Evolutionary conservation across 2,329 filamentous ascomycete genomes (phyloP), one percentile per base, ranked within the genome.

Genomic region (Diaporthe amygdali): DNA sequence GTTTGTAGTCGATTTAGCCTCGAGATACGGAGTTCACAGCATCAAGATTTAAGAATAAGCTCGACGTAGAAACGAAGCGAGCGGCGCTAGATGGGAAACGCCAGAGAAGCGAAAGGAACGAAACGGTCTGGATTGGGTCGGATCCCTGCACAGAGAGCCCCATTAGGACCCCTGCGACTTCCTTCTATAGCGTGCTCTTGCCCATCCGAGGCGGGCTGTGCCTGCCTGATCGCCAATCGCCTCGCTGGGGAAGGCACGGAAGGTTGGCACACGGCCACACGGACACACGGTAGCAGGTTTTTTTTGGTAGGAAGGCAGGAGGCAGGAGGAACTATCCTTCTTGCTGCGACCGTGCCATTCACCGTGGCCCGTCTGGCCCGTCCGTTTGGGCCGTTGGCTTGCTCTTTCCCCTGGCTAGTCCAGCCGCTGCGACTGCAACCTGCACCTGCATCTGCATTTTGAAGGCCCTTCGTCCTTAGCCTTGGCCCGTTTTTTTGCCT

Each of bases 221-320:
- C 59, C 59, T 64, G 59, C 59, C 32, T 64, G 59, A 49, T 64
- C 59, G 59, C 59, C 27, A 63, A 63, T 63, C 59, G 59, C 59
- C 30, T 25, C 55, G 37, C 55, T 61, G 25, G 55, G 55, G n/a
- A n/a, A n/a, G n/a, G n/a, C n/a, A n/a, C n/a, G n/a, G n/a, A 22
- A 41, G 54, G 22, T 27, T 61, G 22, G 55, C 17, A 30, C n/a
- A 37, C 37, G 54, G 47, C n/a, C 22, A 51, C n/a, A n/a, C n/a
- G n/a, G n/a, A n/a, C n/a, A 12, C 8, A 22, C 30, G 22, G 17
- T 15, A 27, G 37, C 54, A 27, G 15, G 51, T 32, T n/a, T n/a
- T 30, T 22, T 54, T 54, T 54, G 51, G 51, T 17, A 34, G 30
- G n/a, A n/a, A n/a, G n/a, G n/a, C n/a, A n/a, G n/a, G n/a, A n/a